Base-by-base conservation (phyloP, 306 rosid genomes). In the Cajanus cajan region DNA sequence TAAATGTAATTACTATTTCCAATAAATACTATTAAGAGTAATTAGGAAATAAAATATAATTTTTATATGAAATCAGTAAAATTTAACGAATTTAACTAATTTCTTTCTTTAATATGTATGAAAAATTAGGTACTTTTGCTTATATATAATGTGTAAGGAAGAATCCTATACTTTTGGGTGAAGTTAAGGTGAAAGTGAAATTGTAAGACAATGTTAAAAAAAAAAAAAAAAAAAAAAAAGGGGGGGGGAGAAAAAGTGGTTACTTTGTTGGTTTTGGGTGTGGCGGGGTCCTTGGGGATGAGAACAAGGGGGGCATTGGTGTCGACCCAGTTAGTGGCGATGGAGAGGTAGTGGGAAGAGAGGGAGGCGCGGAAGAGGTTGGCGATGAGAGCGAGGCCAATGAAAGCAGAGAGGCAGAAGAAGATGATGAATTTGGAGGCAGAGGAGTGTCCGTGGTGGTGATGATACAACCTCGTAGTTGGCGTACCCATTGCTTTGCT, bases 361-460 rank as follows among this genome's bases (percentile, higher is more conserved):
- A 90, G 80, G 1, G 95, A 91, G 39, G 92, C 76, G 87, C 91
- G 88, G 6, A 90, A 84, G 73, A 88, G 21, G 83, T 85, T 81
- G 3, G 84, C 88, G 51, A 88, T 8, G 77, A 94, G 51, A 48
- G 82, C 84, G n/a, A 55, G 61, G 40, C 79, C 89, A 2, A 94
- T 61, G 71, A 94, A 82, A 7, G 36, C 65, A 0, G 77, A 72
- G 69, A 85, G 78, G 33, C 79, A 85, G 73, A 85, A 19, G 24
- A 89, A 45, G 78, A 88, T 13, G 19, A 79, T 74, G 9, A 88
- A 19, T 71, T 79, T 82, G 16, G 89, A 57, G 0, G 86, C 43
- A 34, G 81, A 51, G 6, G 55, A 63, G 75, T 13, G 16, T 6
- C 0, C 2, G 36, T 55, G 8, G 11, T 33, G 43, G 22, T 61